phyloP scores from a whole-genome alignment of 805 yeast genomes.

The Kuraishia ogatae region DNA sequence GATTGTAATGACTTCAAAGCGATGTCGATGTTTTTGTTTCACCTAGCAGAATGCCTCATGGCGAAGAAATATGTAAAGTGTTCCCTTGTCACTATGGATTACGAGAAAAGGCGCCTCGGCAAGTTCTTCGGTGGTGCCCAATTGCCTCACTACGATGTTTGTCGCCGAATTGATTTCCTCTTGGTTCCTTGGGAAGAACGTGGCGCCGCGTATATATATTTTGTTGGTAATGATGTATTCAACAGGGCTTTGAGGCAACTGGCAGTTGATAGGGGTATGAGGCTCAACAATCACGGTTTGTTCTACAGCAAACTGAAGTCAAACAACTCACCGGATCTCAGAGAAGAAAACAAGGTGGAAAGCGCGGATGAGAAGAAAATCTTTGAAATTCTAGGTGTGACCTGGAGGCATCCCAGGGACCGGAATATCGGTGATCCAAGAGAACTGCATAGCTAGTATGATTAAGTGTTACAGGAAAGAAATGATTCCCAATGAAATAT shows the following conservation, averaged over 20 bases:
- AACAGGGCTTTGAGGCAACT: constrained; percentile 36
- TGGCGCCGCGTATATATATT: constrained; percentile 43
- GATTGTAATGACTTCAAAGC: constrained; percentile 16
- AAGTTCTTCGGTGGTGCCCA: constrained; percentile 29
- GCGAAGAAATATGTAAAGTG: constrained; percentile 14
- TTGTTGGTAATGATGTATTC: constrained; percentile 45
- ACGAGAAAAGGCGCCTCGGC: constrained; percentile 4
- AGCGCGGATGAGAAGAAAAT: constrained; percentile 34
- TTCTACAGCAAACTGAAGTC: constrained; percentile 11
- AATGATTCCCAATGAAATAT: too few relatives aligned
- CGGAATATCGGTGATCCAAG: constrained; percentile 13
- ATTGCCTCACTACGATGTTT: constrained; percentile 19
- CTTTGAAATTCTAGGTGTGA: constrained; percentile 32
- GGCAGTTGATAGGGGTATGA: constrained; percentile 29
- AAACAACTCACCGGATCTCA: constrained; percentile 1
- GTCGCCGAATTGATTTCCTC: constrained; percentile 48
- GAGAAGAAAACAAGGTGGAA: constrained; percentile 24
- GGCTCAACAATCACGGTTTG: constrained; percentile 36
- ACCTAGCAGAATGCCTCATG: constrained; percentile 8
- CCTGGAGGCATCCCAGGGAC: constrained; percentile 24
- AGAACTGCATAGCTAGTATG: neutral
- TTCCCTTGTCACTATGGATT: constrained; percentile 2
- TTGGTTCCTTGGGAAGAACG: constrained; percentile 33
- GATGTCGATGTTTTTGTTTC: constrained; percentile 9
- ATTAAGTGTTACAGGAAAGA: neutral